Conservation (phyloP, 169 alveolate genomes). For the Plasmodium berghei region DNA sequence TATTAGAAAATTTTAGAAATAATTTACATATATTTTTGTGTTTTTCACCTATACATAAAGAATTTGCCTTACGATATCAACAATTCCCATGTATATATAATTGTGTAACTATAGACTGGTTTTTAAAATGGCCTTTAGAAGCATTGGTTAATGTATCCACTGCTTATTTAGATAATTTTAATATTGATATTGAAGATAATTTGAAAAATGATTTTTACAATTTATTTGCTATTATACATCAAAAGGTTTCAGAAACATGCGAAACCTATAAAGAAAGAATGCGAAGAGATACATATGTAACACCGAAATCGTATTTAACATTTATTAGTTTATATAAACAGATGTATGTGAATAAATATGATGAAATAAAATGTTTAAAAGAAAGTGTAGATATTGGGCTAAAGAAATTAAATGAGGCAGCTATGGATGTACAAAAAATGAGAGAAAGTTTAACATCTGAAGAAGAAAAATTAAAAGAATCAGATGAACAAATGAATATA, state of each 20-base stretch:
- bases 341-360: constrained; percentile 92
- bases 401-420: constrained; percentile 94
- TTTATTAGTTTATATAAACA: constrained; percentile 94
- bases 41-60: constrained; percentile 97
- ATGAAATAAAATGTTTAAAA: constrained; percentile 92
- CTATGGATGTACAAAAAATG: constrained; percentile 93
- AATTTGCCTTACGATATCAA: constrained; percentile 96
- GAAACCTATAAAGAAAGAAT: constrained; percentile 93
- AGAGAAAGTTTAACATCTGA: constrained; percentile 93
- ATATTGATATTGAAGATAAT: constrained; percentile 71
- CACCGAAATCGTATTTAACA: constrained; percentile 96
- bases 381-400: constrained; percentile 95
- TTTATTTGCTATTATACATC: constrained; percentile 85
- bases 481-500: constrained; percentile 92
- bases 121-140: constrained; percentile 97
- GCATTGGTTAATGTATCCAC: constrained; percentile 96
- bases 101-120: constrained; percentile 97
- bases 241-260: constrained; percentile 92
- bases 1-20: constrained; percentile 95
- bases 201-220: constrained; percentile 49
- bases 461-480: constrained; percentile 93
- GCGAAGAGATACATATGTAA: constrained; percentile 97
- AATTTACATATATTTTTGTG: constrained; percentile 95
- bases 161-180: constrained; percentile 90
- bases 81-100: constrained; percentile 98